Percentiles rank a stretch among this genome's conserved stretches.
phyloP scores from a whole-genome alignment of 2,329 filamentous ascomycete species.

The Taxawa tesnikishii region DNA sequence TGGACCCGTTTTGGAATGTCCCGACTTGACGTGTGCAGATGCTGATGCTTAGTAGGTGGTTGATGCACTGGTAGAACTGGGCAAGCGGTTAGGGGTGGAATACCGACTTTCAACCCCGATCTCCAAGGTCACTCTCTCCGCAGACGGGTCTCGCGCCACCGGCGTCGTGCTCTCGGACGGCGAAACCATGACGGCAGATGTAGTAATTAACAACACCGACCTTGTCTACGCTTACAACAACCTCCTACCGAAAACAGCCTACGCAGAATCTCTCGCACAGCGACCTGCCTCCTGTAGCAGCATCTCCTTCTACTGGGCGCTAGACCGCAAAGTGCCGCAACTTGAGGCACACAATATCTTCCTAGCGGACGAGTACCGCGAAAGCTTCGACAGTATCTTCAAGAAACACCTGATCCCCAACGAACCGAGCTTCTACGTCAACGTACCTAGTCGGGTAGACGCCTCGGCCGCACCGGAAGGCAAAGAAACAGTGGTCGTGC shows the following conservation, averaged over 20 bases:
- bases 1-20: background rate
- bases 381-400: slow-evolving; percentile 68
- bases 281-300: slow-evolving; percentile 55
- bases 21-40: background rate
- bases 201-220: slow-evolving; percentile 62
- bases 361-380: slow-evolving; percentile 58
- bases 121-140: slow-evolving; percentile 38
- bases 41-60: slow-evolving; percentile 27
- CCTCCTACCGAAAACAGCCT: slow-evolving; percentile 42
- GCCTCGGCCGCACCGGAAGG: slow-evolving; percentile 52
- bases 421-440: slow-evolving; percentile 65
- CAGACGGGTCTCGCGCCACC: slow-evolving; percentile 39
- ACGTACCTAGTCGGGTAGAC: slow-evolving; percentile 60
- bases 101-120: slow-evolving; percentile 51
- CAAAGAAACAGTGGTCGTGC: slow-evolving; percentile 54
- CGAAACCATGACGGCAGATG: slow-evolving; percentile 47
- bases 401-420: slow-evolving; percentile 53
- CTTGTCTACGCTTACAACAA: slow-evolving; percentile 64
- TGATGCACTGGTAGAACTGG: slow-evolving; percentile 50
- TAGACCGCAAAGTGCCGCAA: slow-evolving; percentile 47
- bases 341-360: slow-evolving; percentile 66
- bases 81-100: slow-evolving; percentile 47
- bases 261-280: slow-evolving; percentile 31
- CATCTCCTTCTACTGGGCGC: slow-evolving; percentile 67
- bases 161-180: slow-evolving; percentile 50